A percentile compares a stretch with the other conserved stretches of the same genome.
Evolutionary conservation across 2,329 filamentous ascomycete species (phyloP).

Genomic region (Botryotinia globosa): DNA sequence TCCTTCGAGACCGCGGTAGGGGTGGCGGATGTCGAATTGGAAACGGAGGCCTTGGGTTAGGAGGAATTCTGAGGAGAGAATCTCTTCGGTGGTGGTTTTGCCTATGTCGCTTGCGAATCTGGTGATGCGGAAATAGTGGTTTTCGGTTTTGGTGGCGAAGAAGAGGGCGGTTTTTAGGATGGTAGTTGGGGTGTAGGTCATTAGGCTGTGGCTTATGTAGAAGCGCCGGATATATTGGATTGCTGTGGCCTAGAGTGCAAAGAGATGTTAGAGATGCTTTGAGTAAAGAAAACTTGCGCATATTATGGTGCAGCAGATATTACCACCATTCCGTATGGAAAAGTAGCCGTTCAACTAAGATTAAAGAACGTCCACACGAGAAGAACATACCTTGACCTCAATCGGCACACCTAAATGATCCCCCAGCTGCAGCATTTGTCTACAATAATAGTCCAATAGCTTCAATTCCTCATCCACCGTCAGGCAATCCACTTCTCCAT

Average conservation of each 20-base stretch:
- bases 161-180: conserved; percentile 89
- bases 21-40: conserved; percentile 89
- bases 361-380: neutral
- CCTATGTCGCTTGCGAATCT: conserved; percentile 68
- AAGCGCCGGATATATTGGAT: conserved; percentile 78
- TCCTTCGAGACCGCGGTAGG: conserved; percentile 83
- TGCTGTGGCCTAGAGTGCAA: conserved; percentile 38
- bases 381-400: conserved; percentile 53
- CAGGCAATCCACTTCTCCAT: conserved; percentile 68
- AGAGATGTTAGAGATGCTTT: neutral
- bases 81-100: conserved; percentile 71
- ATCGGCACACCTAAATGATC: conserved; percentile 60
- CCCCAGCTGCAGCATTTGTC: conserved; percentile 55
- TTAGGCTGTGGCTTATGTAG: conserved; percentile 91
- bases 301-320: too few species aligned
- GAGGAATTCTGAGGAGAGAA: conserved; percentile 88
- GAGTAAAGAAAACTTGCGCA: neutral
- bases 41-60: conserved; percentile 91
- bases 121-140: conserved; percentile 59
- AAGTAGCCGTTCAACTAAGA: neutral
- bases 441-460: conserved; percentile 77
- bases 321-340: too few species aligned
- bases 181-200: conserved; percentile 91
- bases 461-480: conserved; percentile 79
- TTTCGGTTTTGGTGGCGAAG: conserved; percentile 90